A percentile compares a stretch with the other conserved stretches of the same genome.
Evolutionary conservation across 805 yeast species (phyloP).

Genomic region (Wickerhamomyces ciferrii): DNA sequence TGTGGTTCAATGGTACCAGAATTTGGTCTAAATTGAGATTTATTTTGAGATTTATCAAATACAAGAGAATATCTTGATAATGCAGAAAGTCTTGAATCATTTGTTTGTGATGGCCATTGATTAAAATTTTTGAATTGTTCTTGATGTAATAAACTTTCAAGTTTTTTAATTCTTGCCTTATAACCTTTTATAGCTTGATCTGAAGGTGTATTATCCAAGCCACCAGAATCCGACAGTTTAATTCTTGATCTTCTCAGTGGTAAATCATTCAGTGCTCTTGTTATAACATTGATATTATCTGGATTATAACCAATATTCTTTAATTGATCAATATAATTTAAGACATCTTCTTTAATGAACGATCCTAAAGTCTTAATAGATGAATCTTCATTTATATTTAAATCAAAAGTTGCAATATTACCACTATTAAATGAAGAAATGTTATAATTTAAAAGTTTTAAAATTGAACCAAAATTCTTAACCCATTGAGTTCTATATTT

Average conservation of each 20-base stretch:
- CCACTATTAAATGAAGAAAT: slow-evolving; percentile 17
- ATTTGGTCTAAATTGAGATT: neutral
- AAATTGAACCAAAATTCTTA: slow-evolving; percentile 47
- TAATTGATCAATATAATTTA: slow-evolving; percentile 32
- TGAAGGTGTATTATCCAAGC: slow-evolving; percentile 1
- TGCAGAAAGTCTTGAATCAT: neutral
- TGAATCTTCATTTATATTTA: slow-evolving; percentile 9
- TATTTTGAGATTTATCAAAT: neutral
- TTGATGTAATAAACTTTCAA: slow-evolving; percentile 75
- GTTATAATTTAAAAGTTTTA: slow-evolving; percentile 27
- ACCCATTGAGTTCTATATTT: slow-evolving; percentile 57
- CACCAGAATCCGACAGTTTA: slow-evolving; percentile 3
- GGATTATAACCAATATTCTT: slow-evolving; percentile 22
- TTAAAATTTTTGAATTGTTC: slow-evolving; percentile 55
- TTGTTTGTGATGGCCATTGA: slow-evolving; percentile 31
- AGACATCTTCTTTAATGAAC: slow-evolving; percentile 23
- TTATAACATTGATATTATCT: slow-evolving; percentile 29
- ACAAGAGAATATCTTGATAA: slow-evolving; percentile 3
- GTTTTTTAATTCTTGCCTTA: slow-evolving; percentile 64
- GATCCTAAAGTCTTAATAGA: neutral
- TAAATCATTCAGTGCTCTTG: slow-evolving; percentile 31
- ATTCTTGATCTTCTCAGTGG: slow-evolving; percentile 19
- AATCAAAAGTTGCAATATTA: slow-evolving; percentile 13
- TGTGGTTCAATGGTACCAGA: neutral
- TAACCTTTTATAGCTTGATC: slow-evolving; percentile 52